Percentiles rank a stretch among this genome's conserved stretches.
These are phyloP conservation scores for Lolium perenne DNA, from an alignment of 176 grass and related monocot species.

Conservation along the genomic window DNA sequence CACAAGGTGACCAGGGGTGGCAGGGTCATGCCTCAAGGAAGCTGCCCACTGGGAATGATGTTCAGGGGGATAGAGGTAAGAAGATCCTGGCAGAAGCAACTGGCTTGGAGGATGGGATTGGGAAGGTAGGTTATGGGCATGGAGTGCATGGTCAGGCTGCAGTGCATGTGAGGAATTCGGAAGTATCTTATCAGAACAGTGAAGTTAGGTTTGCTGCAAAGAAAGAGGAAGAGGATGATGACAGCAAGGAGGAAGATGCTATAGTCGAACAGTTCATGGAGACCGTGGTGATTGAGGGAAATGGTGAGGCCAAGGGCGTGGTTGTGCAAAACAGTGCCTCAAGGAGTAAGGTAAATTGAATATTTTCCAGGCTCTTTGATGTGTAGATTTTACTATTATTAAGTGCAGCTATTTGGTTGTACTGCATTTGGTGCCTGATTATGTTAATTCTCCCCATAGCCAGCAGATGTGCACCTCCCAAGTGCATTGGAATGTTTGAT, in stretches of 20 bases:
- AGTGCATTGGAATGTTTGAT: neutral
- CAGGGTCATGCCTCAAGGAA: constrained; percentile 13
- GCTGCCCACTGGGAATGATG: constrained; percentile 26
- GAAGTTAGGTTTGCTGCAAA: constrained; percentile 38
- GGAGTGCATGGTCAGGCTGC: neutral
- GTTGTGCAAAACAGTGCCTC: constrained; percentile 36
- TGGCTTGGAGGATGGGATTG: constrained; percentile 15
- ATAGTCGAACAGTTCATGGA: constrained; percentile 42
- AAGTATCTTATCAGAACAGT: constrained; percentile 38
- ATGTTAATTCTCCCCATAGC: neutral
- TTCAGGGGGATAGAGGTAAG: constrained; percentile 32
- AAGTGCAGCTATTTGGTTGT: neutral
- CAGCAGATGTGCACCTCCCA: neutral
- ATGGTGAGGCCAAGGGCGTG: constrained; percentile 40
- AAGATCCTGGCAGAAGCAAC: constrained; percentile 5
- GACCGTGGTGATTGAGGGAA: constrained; percentile 39
- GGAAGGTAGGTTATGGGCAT: constrained; percentile 2
- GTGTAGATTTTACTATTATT: constrained; percentile 2
- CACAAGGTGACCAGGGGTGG: constrained; percentile 38
- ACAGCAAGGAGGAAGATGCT: constrained; percentile 36
- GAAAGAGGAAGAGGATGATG: constrained; percentile 22
- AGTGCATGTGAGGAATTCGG: constrained; percentile 23
- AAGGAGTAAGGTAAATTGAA: constrained; percentile 68
- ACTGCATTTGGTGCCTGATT: constrained; percentile 24
- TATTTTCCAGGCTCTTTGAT: neutral